Evolutionary conservation across 2,329 filamentous ascomycete genomes (phyloP).

Genomic region (Penicillium sp.): DNA sequence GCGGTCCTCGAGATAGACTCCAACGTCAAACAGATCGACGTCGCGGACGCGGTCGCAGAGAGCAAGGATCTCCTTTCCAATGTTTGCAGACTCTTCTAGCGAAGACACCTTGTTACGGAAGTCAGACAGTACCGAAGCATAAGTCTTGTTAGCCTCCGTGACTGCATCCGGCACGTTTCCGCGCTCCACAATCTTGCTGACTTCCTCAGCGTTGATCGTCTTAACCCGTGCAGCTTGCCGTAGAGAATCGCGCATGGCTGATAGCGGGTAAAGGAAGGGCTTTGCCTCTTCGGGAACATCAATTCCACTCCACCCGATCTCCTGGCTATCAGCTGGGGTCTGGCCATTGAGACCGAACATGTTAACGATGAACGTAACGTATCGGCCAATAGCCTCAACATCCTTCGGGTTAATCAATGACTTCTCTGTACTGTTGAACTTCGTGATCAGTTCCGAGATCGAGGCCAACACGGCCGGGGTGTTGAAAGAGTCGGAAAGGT

Average conservation of each 20-base stretch:
- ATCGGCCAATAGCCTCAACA: constrained; percentile 66
- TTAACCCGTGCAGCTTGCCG: constrained; percentile 60
- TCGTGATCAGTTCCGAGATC: constrained; percentile 78
- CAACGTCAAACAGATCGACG: constrained; percentile 77
- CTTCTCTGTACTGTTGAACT: constrained; percentile 67
- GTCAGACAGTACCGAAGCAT: constrained; percentile 53
- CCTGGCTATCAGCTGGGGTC: constrained; percentile 38
- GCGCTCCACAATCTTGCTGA: constrained; percentile 46
- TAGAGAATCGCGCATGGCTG: constrained; percentile 62
- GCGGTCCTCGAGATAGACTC: constrained; percentile 87
- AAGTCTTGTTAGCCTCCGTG: constrained; percentile 45
- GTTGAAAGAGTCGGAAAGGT: constrained; percentile 84
- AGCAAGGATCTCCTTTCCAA: constrained; percentile 73
- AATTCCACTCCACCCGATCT: constrained; percentile 69
- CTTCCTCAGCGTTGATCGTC: constrained; percentile 43
- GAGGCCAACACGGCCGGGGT: constrained; percentile 78
- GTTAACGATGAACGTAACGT: constrained; percentile 81
- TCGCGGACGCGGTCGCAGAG: constrained; percentile 84
- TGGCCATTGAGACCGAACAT: constrained; percentile 74
- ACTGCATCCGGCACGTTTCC: constrained; percentile 27
- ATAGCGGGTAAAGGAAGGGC: constrained; percentile 64
- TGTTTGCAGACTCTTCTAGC: constrained; percentile 51
- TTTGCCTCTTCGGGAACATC: constrained; percentile 65
- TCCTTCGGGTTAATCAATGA: constrained; percentile 52
- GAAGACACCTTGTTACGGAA: constrained; percentile 48